These are phyloP conservation scores for Zymoseptoria crescenta DNA, from an alignment of 2,329 filamentous ascomycete genomes.

Conservation along the genomic window DNA sequence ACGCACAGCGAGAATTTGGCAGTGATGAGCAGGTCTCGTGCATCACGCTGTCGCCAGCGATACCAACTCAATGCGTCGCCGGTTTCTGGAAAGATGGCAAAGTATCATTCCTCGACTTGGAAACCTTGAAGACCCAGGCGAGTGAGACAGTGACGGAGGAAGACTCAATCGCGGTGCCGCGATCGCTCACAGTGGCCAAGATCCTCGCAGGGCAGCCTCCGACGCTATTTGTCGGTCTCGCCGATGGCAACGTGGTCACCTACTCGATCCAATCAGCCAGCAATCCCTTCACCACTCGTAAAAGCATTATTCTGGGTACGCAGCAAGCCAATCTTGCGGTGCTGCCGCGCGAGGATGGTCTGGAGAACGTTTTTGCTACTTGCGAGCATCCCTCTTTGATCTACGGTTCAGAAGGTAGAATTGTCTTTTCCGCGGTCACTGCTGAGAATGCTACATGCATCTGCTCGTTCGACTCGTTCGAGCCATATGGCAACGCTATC, in stretches of 20 bases:
- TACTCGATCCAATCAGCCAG: conserved; percentile 60
- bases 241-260: conserved; percentile 83
- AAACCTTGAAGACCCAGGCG: conserved; percentile 57
- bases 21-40: conserved; percentile 75
- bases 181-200: conserved; percentile 71
- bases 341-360: conserved; percentile 58
- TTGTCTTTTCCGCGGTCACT: conserved; percentile 89
- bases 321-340: conserved; percentile 75
- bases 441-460: conserved; percentile 77
- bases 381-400: conserved; percentile 93
- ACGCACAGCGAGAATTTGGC: conserved; percentile 53
- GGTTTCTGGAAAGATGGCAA: conserved; percentile 83
- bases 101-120: conserved; percentile 64
- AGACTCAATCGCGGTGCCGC: conserved; percentile 69
- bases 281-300: conserved; percentile 62
- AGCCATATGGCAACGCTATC: conserved; percentile 72
- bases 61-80: conserved; percentile 62
- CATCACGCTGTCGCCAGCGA: conserved; percentile 61
- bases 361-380: conserved; percentile 81
- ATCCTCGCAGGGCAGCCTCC: conserved; percentile 60
- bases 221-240: conserved; percentile 81
- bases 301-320: conserved; percentile 76
- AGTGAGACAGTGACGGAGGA: conserved; percentile 49
- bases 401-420: conserved; percentile 76
- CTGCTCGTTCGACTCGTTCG: conserved; percentile 66